Percentiles rank a stretch among this genome's conserved stretches.
Conservation (phyloP, 2,329 filamentous ascomycete genomes). For the Decorospora gaudefroyi region DNA sequence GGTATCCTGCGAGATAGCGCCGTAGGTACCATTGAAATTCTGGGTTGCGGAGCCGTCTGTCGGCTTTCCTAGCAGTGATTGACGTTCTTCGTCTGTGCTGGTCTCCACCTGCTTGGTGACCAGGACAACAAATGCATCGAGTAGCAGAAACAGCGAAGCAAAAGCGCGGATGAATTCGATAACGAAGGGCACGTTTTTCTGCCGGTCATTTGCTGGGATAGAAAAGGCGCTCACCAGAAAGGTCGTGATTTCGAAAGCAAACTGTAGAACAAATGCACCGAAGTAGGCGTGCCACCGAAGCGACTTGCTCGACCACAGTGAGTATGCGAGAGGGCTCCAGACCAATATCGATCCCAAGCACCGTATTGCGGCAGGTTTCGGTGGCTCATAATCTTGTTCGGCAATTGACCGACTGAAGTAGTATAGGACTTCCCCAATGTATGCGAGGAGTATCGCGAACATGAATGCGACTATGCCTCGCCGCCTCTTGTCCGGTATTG, state of each 20-base stretch:
- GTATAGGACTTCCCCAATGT: slow-evolving; percentile 41
- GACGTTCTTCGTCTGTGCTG: slow-evolving; percentile 60
- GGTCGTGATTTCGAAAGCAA: slow-evolving; percentile 38
- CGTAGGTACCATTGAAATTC: slow-evolving; percentile 44
- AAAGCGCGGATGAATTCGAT: slow-evolving; percentile 30
- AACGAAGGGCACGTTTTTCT: slow-evolving; percentile 28
- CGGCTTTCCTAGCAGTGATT: slow-evolving; percentile 60
- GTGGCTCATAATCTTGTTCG: slow-evolving; percentile 37
- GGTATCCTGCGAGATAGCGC: slow-evolving; percentile 37
- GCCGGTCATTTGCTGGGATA: slow-evolving; percentile 19
- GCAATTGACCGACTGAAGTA: slow-evolving; percentile 40
- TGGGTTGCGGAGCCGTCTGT: slow-evolving; percentile 42
- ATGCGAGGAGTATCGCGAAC: slow-evolving; percentile 25
- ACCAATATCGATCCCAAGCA: slow-evolving; percentile 44
- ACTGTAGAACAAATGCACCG: slow-evolving; percentile 41
- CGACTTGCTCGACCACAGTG: slow-evolving; percentile 28
- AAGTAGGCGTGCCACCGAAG: slow-evolving; percentile 44
- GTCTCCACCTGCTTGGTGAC: slow-evolving; percentile 37
- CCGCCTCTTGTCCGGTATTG: slow-evolving; percentile 30
- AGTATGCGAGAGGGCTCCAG: slow-evolving; percentile 36
- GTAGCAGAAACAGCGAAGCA: slow-evolving; percentile 30
- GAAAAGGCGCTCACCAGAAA: slow-evolving; percentile 33
- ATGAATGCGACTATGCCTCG: slow-evolving; percentile 25
- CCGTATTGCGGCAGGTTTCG: slow-evolving; percentile 41
- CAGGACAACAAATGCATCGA: slow-evolving; percentile 39